Base-by-base conservation (phyloP, 1,284 basidiomycete genomes). In the Cutaneotrichosporon sp. region DNA sequence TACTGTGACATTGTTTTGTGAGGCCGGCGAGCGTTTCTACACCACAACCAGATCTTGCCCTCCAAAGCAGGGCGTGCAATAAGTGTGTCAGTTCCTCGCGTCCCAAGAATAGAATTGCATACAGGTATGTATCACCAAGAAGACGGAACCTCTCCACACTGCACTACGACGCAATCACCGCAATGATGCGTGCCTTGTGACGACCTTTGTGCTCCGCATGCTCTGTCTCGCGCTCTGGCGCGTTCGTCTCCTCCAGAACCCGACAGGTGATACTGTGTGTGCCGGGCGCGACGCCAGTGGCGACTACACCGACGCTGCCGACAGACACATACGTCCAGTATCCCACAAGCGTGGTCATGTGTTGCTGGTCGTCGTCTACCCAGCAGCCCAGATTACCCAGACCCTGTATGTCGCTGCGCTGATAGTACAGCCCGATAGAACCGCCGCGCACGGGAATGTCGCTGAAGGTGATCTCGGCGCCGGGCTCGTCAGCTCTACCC, bases 381-480 rank as follows among this genome's bases (percentile, higher is more conserved):
- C 55, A 56, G 44, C 55, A 56, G 43, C 40, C 30, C 20, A 49
- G 18, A 35, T 50, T 46, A 38, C 55, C 55, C 30, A 49, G 20
- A n/a, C 37, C 46, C 17, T 48, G 34, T 13, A 18, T 59, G 26
- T 26, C 30, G 30, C 20, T 14, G 36, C 52, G 46, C 20, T 45
- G 35, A 37, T 45, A 45, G 47, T 44, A 54, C 17, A 54, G 36
- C 10, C 18, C 17, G 34, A 54, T 14, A n/a, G 20, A 35, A 21
- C 47, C 47, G 20, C 34, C 47, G 42, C n/a, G 7, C 5, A 54
- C 52, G 2, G 44, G 35, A 17, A 54, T 46, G 47, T 54, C n/a
- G 26, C 30, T 17, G 30, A 54, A 49, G n/a, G 42, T 49, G 33
- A 54, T 54, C 15, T 13, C 17, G 8, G 52, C 38, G 1, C 46